Base-by-base conservation (phyloP, 768 basidiomycete species). In the Cystofilobasidium bisporidii region DNA sequence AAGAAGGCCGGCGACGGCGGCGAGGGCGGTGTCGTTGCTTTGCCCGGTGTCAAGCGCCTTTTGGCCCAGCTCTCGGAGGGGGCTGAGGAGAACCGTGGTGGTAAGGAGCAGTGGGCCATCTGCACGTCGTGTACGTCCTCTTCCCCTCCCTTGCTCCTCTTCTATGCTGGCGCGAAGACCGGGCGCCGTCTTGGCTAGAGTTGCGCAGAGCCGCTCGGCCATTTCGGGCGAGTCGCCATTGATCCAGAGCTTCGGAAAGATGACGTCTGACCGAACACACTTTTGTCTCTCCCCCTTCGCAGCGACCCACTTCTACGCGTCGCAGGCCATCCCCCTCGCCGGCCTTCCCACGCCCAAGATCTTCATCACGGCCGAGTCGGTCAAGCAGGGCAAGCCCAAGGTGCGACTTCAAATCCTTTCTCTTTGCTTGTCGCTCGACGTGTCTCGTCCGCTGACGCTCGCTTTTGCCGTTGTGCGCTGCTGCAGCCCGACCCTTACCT, bases 401-500 rank as follows among this genome's bases (percentile, higher is more conserved):
- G 36, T 36, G 36, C 36, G 36, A 6, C 12, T 12, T 12, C 36
- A 36, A 36, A 5, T 36, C 5, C 36, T 36, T 36, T 36, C 6
- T 12, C 36, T 12, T 36, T 36, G 36, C 36, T 12, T 12, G 5
- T 12, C 36, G 36, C 36, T 6, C 6, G 36, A 5, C 12, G 36
- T 12, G 12, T 12, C 5, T 12, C 36, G 12, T 36, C 36, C 6
- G 36, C 36, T 36, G 36, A 36, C 36, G 36, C 36, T 5, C 36
- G 36, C 36, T 36, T 12, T 36, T 12, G 36, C 36, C n/a, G n/a
- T n/a, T n/a, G n/a, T n/a, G n/a, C n/a, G n/a, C n/a, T n/a, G n/a
- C n/a, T n/a, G n/a, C 36, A 36, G 73, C 90, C 91, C 0, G 89
- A 83, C 41, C 92, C 92, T 26, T 96, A 93, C 77, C 78, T 91